Evolutionary conservation across 202 grass and related monocot genomes (phyloP).

Genomic region (Bolboschoenoplectus hybrid): DNA sequence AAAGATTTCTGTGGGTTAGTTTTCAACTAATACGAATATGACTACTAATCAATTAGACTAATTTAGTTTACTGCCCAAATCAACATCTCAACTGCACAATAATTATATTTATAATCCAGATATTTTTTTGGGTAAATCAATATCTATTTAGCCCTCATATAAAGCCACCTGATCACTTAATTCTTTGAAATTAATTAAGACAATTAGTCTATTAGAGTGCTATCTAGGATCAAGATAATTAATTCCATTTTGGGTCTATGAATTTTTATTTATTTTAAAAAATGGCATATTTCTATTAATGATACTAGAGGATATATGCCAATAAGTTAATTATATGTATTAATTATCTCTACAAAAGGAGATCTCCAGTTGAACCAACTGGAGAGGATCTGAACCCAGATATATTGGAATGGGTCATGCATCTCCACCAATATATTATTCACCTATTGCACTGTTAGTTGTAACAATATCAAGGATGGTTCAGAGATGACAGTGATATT

Average conservation of each 20-base stretch:
- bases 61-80: not conserved
- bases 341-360: not conserved
- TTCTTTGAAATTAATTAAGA: not conserved
- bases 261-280: not conserved
- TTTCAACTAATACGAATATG: constrained; percentile 34
- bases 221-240: not conserved
- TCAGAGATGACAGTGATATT: constrained; percentile 34
- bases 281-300: not conserved
- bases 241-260: not conserved
- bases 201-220: not conserved
- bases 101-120: not conserved
- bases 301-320: not conserved
- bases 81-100: constrained; percentile 1
- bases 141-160: not conserved
- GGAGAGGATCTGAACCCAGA: constrained; percentile 9
- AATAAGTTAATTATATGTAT: not conserved
- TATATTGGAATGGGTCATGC: constrained; percentile 3
- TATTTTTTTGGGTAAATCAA: not conserved
- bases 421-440: constrained; percentile 29
- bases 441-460: constrained; percentile 36
- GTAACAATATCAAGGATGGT: constrained; percentile 32
- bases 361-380: constrained; percentile 17
- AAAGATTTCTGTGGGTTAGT: not conserved
- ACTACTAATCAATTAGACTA: not conserved
- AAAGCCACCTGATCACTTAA: not conserved